phyloP scores from a whole-genome alignment of 2,329 filamentous ascomycete species.

The Alternaria dauci region DNA sequence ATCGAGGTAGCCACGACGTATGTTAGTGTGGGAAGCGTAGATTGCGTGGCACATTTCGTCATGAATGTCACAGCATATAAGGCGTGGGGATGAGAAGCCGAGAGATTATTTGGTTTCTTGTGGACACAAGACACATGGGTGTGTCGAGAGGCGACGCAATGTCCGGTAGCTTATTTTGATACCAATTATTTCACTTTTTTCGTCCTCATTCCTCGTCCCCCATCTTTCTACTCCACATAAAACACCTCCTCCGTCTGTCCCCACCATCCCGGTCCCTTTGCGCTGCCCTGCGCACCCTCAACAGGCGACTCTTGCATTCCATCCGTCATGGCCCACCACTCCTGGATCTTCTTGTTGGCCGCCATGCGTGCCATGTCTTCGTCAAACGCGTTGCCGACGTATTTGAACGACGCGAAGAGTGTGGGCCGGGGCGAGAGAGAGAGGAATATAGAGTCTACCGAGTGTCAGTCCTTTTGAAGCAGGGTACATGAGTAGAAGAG shows the following conservation, averaged over 20 bases:
- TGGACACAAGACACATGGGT: not conserved
- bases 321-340: slow-evolving; percentile 86
- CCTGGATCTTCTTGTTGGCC: slow-evolving; percentile 73
- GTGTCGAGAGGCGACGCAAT: not conserved
- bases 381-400: slow-evolving; percentile 75
- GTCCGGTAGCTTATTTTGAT: slow-evolving; percentile 1
- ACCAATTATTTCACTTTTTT: slow-evolving; percentile 2
- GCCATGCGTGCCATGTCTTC: slow-evolving; percentile 80
- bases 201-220: not conserved
- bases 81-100: not conserved
- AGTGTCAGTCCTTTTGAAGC: not conserved
- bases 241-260: slow-evolving; percentile 74
- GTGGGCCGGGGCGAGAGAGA: slow-evolving; percentile 66
- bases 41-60: too few relatives aligned
- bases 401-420: slow-evolving; percentile 80
- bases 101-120: not conserved
- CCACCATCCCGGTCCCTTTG: slow-evolving; percentile 66
- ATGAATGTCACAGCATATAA: not conserved
- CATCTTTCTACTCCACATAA: slow-evolving; percentile 53
- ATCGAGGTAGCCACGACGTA: not conserved
- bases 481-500: slow-evolving; percentile 52
- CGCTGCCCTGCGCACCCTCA: slow-evolving; percentile 55
- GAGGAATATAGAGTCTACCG: slow-evolving; percentile 72
- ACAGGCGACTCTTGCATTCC: slow-evolving; percentile 70
- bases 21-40: not conserved